Evolutionary conservation across 2,329 filamentous ascomycete species (phyloP).

Genomic region (Talaromyces pinophilus): DNA sequence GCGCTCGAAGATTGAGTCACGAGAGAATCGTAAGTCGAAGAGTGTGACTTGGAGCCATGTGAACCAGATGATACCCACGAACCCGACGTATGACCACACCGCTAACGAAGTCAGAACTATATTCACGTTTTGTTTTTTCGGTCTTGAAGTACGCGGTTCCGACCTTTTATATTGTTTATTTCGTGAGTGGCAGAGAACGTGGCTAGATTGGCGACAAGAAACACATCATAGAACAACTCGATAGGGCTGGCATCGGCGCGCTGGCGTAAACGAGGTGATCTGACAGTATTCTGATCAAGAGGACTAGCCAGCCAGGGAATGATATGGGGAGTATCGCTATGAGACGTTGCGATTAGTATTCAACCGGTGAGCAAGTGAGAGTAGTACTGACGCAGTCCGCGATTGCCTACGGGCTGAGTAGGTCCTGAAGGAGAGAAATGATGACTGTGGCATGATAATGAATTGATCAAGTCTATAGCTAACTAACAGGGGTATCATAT

Average conservation of each 20-base stretch:
- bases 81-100: slow-evolving; percentile 53
- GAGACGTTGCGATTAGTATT: background rate
- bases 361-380: background rate
- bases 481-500: slow-evolving; percentile 28
- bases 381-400: slow-evolving; percentile 29
- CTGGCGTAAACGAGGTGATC: slow-evolving; percentile 40
- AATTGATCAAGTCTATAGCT: slow-evolving; percentile 27
- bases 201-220: slow-evolving; percentile 65
- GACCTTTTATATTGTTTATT: slow-evolving; percentile 52
- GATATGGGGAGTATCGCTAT: slow-evolving; percentile 4
- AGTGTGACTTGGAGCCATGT: slow-evolving; percentile 67
- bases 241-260: slow-evolving; percentile 57
- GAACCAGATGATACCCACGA: slow-evolving; percentile 64
- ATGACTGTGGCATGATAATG: slow-evolving; percentile 33
- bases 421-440: slow-evolving; percentile 36
- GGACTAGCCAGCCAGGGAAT: slow-evolving; percentile 40
- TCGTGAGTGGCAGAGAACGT: slow-evolving; percentile 61
- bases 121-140: background rate
- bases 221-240: slow-evolving; percentile 62
- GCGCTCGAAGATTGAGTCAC: slow-evolving; percentile 65
- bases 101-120: slow-evolving; percentile 29
- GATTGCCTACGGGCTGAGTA: slow-evolving; percentile 28
- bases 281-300: slow-evolving; percentile 31
- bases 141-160: slow-evolving; percentile 22
- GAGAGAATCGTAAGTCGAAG: slow-evolving; percentile 66